A percentile compares a stretch with the other conserved stretches of the same genome.
Evolutionary conservation across 1,139 yeast genomes (phyloP).

Genomic region (Hyphopichia wangnamkhiaoensis): DNA sequence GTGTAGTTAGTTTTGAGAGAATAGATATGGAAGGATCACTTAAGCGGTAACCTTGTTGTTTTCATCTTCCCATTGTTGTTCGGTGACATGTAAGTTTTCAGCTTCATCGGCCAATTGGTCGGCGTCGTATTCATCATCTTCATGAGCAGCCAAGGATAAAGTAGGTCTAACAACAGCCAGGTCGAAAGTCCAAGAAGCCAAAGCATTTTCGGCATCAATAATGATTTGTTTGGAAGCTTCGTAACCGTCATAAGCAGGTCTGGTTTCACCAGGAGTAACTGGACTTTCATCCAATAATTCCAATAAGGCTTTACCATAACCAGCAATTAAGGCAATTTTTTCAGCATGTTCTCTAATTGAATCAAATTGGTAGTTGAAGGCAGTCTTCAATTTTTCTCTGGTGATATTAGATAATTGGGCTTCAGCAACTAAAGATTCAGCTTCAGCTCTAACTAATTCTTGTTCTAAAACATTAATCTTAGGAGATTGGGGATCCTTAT

Average conservation of each 20-base stretch:
- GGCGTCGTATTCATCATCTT: constrained; percentile 58
- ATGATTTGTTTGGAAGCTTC: constrained; percentile 86
- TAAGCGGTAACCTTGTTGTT: constrained; percentile 25
- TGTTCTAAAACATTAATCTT: constrained; percentile 81
- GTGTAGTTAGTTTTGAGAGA: too few relatives aligned
- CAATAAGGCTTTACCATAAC: constrained; percentile 83
- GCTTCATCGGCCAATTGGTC: constrained; percentile 58
- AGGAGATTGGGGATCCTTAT: constrained; percentile 83
- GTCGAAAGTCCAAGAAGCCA: constrained; percentile 83
- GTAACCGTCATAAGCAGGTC: constrained; percentile 86
- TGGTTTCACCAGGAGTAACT: constrained; percentile 88
- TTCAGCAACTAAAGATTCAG: constrained; percentile 87
- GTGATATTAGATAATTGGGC: constrained; percentile 87
- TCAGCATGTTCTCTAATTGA: constrained; percentile 81
- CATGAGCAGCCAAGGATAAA: constrained; percentile 72
- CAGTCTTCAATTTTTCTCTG: constrained; percentile 83
- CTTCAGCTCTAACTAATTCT: constrained; percentile 88
- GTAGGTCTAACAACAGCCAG: constrained; percentile 80
- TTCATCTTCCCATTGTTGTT: constrained; percentile 47
- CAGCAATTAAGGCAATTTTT: constrained; percentile 82
- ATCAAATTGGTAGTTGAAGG: constrained; percentile 82
- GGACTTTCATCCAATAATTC: constrained; percentile 83
- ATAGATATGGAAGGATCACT: constrained; percentile 1
- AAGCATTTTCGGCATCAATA: constrained; percentile 81
- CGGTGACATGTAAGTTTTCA: constrained; percentile 56